A percentile compares a stretch with the other conserved stretches of the same genome.
Conservation (phyloP, 129 eudicot genomes). For the Arctium lappa region DNA sequence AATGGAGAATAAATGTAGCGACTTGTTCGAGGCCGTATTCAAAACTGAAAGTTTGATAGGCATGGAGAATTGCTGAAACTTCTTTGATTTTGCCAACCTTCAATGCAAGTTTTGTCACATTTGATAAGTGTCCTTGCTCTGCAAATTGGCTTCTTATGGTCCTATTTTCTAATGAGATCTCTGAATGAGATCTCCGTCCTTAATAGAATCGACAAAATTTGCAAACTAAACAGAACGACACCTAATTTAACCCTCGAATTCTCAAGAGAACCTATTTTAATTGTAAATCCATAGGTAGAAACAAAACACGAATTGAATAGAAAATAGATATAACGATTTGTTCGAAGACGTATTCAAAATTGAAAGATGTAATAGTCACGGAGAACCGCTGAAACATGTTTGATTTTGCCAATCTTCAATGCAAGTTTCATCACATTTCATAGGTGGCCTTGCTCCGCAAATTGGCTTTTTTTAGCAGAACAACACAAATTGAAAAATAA, state of each 20-base stretch:
- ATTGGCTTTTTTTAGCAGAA: conserved; percentile 28
- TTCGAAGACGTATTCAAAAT: conserved; percentile 55
- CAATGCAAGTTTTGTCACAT: conserved; percentile 52
- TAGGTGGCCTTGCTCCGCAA: conserved; percentile 58
- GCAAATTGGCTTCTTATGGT: conserved; percentile 39
- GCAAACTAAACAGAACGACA: background rate
- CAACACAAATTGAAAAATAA: background rate
- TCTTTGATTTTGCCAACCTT: conserved; percentile 42
- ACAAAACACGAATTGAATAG: background rate
- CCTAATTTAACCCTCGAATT: background rate
- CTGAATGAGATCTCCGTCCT: background rate
- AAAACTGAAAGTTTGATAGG: conserved; percentile 41
- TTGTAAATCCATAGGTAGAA: background rate
- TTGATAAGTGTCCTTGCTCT: conserved; percentile 44
- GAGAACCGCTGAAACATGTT: conserved; percentile 34
- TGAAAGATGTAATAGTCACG: conserved; percentile 48
- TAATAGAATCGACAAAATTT: background rate
- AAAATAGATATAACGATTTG: conserved; percentile 37
- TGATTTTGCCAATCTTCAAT: conserved; percentile 53
- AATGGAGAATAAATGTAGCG: conserved; percentile 20
- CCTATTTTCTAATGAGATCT: background rate
- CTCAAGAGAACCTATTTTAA: background rate
- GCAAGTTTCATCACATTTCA: conserved; percentile 44
- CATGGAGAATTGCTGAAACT: conserved; percentile 49
- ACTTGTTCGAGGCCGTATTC: conserved; percentile 57